Percentiles rank a stretch among this genome's conserved stretches.
phyloP scores from a whole-genome alignment of 768 basidiomycete species.

The Boletus sp. region DNA sequence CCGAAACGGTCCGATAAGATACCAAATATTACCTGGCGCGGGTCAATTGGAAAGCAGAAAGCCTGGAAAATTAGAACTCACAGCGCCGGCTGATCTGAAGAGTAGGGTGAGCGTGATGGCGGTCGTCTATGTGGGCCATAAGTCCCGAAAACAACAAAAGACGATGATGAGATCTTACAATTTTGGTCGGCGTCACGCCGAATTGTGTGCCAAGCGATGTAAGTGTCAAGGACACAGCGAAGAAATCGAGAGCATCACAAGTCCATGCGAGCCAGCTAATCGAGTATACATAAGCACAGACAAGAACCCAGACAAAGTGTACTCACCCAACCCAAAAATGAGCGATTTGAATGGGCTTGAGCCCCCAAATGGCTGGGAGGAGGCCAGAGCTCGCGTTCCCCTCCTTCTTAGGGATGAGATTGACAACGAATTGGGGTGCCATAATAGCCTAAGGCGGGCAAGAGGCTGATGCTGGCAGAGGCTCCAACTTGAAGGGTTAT shows the following conservation, averaged over 20 bases:
- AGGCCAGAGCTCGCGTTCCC: constrained; percentile 35
- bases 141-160: background rate
- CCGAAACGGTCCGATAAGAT: constrained; percentile 86
- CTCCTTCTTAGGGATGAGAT: constrained; percentile 51
- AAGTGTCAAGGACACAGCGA: constrained; percentile 67
- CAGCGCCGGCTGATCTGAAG: constrained; percentile 81
- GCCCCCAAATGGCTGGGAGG: constrained; percentile 39
- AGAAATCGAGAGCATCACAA: constrained; percentile 85
- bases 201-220: constrained; percentile 49
- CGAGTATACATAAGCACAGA: background rate
- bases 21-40: constrained; percentile 63
- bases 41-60: background rate
- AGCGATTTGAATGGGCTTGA: constrained; percentile 56
- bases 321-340: constrained; percentile 58
- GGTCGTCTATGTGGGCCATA: constrained; percentile 47
- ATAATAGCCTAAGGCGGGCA: constrained; percentile 7
- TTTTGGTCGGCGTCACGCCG: constrained; percentile 35
- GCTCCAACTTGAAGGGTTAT: background rate
- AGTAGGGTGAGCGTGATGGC: constrained; percentile 91
- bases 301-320: background rate
- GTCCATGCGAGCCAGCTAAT: constrained; percentile 82
- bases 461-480: background rate
- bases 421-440: constrained; percentile 40
- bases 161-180: constrained; percentile 35
- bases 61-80: constrained; percentile 20